A percentile compares a stretch with the other conserved stretches of the same genome.
Conservation (phyloP, 257 asterid species). For the Osmanthus fragrans region DNA sequence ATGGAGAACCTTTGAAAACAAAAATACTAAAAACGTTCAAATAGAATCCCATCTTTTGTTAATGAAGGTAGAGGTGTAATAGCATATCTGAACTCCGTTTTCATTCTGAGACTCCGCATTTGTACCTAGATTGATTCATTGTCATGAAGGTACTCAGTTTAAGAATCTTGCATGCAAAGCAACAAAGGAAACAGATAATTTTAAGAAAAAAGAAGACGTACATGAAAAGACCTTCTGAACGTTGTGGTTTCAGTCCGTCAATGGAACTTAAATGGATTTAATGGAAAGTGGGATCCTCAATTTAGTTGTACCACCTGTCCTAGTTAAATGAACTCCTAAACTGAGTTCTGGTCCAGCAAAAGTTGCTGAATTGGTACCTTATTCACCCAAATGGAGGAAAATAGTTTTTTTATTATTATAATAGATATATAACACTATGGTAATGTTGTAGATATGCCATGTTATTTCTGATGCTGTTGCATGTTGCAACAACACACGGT, state of each 20-base stretch:
- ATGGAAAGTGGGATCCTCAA: not conserved
- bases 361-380: not conserved
- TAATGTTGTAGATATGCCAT: conserved; percentile 1
- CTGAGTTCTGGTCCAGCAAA: not conserved
- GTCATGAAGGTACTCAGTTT: not conserved
- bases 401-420: not conserved
- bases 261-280: not conserved
- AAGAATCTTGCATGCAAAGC: not conserved
- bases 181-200: not conserved
- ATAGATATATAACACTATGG: not conserved
- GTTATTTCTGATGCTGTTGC: conserved; percentile 10
- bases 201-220: not conserved
- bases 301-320: not conserved
- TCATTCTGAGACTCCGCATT: not conserved
- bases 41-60: not conserved
- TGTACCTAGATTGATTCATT: not conserved
- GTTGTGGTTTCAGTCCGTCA: not conserved
- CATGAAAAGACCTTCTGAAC: not conserved
- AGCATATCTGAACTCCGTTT: not conserved
- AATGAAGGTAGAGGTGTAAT: not conserved
- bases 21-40: not conserved
- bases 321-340: not conserved
- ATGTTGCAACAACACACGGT: not conserved
- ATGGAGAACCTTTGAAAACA: not conserved
- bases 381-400: not conserved